Percentiles rank a stretch among this genome's conserved stretches.
These are phyloP conservation scores for Rozella allomycis DNA, from an alignment of 371 early-diverging fungal genomes.

Conservation along the genomic window DNA sequence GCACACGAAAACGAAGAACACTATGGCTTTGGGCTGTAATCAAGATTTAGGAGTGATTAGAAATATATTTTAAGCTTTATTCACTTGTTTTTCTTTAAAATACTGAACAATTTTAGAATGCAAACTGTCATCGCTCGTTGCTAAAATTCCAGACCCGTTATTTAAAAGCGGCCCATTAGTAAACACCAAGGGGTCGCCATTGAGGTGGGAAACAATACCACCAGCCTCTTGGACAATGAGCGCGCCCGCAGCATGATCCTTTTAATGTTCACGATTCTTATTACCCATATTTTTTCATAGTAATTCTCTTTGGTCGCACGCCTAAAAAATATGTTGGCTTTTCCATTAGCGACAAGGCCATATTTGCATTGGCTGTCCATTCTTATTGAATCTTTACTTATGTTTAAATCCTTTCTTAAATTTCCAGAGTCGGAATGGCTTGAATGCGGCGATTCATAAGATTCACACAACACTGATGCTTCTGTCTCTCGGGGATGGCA, in stretches of 20 bases:
- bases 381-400: slow-evolving; percentile 49
- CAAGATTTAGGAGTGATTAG: neutral
- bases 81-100: slow-evolving; percentile 41
- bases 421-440: slow-evolving; percentile 50
- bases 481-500: too few relatives aligned
- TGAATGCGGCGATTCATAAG: slow-evolving; percentile 84
- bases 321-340: slow-evolving; percentile 74
- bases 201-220: slow-evolving; percentile 61
- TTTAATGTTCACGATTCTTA: neutral
- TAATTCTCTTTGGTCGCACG: slow-evolving; percentile 54
- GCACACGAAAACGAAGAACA: too few relatives aligned
- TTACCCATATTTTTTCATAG: slow-evolving; percentile 88
- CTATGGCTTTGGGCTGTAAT: too few relatives aligned
- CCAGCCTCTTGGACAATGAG: slow-evolving; percentile 84
- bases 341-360: slow-evolving; percentile 58
- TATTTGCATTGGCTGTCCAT: slow-evolving; percentile 93
- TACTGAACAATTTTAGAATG: slow-evolving; percentile 41
- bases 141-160: slow-evolving; percentile 71
- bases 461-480: slow-evolving; percentile 81
- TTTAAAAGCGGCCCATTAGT: slow-evolving; percentile 56
- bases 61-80: slow-evolving; percentile 15
- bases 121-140: slow-evolving; percentile 39
- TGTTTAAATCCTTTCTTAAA: slow-evolving; percentile 48
- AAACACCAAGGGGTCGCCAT: slow-evolving; percentile 69
- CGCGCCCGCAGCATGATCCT: slow-evolving; percentile 85